These are phyloP conservation scores for Scedosporium dehoogii DNA, from an alignment of 2,329 filamentous ascomycete species.

Conservation along the genomic window DNA sequence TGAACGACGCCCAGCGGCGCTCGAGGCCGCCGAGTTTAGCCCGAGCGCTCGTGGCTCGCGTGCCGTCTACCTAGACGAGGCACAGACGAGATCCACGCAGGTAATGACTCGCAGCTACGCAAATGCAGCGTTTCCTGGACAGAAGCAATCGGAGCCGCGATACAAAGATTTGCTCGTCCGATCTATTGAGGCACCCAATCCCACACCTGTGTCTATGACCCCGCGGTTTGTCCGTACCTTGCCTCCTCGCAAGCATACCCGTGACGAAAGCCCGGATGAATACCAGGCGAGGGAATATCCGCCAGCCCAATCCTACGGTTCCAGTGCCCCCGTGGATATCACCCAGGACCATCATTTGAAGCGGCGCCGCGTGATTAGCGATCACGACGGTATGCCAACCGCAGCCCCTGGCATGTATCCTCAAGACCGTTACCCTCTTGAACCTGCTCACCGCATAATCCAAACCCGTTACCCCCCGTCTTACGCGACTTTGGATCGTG, in stretches of 20 bases:
- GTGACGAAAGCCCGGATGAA: constrained; percentile 2
- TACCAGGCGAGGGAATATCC: not conserved
- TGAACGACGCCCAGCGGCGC: not conserved
- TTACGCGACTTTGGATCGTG: not conserved
- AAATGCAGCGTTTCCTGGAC: not conserved
- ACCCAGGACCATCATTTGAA: not conserved
- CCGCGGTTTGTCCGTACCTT: constrained; percentile 6
- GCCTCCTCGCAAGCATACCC: not conserved
- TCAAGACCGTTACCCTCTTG: not conserved
- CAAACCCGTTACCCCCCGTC: not conserved
- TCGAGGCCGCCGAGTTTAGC: not conserved
- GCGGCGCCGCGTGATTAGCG: constrained; percentile 1
- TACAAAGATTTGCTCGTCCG: constrained; percentile 4
- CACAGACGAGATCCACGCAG: not conserved
- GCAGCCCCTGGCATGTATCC: not conserved
- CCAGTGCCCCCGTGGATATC: not conserved
- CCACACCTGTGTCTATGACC: not conserved
- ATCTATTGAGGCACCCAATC: constrained; percentile 1
- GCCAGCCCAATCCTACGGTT: not conserved
- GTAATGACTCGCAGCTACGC: constrained; percentile 1
- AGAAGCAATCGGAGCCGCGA: not conserved
- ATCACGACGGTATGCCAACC: not conserved
- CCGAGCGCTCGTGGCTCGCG: not conserved
- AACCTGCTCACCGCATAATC: not conserved
- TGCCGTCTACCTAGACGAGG: not conserved